Evolutionary conservation across 176 grass and related monocot species (phyloP), one percentile per base, ranked within the genome.

Genomic region (Triticum dicoccoides): DNA sequence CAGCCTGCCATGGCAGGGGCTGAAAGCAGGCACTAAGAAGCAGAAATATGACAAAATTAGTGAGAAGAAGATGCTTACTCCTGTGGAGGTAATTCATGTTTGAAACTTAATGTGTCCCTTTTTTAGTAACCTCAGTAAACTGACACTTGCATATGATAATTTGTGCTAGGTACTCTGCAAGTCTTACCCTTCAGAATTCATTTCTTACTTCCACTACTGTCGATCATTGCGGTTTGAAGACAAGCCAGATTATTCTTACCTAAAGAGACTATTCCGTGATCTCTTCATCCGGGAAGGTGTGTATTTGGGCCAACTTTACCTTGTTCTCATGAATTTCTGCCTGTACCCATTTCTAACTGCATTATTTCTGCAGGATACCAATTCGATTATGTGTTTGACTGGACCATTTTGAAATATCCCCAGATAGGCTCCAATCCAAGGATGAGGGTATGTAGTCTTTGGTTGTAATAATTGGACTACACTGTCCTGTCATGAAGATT

Each of bases 21-120:
- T 95, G 39, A 92, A 92, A 92, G 93, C 93, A 81, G 93, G 93
- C 51, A 95, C 88, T 78, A 95, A 95, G 81, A 95, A 95, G 77
- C 93, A 95, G 77, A 95, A 95, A 58, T 95, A 95, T 65, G 93
- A 95, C 73, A 95, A 90, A 90, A 95, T 95, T 51, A 95, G 93
- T 76, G 93, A 95, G 87, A 95, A 95, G 80, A 95, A 95, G 77
- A 92, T 95, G 93, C 86, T 95, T 65, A 95, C 93, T 79, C 86
- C 93, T 4, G 90, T 92, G 13, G 93, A 95, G 93, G 93, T 95
- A 90, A 44, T 54, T 82, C 56, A 54, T 80, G 37, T 74, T 30
- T 52, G 11, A 27, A 8, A 44, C 5, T 47, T 64, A 3, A 24
- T 13, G 18, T 0, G 30, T 27, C 58, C 1, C 45, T 32, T 13